These are phyloP conservation scores for Marsdenia floribunda DNA, from an alignment of 257 asterid genomes.

Conservation along the genomic window DNA sequence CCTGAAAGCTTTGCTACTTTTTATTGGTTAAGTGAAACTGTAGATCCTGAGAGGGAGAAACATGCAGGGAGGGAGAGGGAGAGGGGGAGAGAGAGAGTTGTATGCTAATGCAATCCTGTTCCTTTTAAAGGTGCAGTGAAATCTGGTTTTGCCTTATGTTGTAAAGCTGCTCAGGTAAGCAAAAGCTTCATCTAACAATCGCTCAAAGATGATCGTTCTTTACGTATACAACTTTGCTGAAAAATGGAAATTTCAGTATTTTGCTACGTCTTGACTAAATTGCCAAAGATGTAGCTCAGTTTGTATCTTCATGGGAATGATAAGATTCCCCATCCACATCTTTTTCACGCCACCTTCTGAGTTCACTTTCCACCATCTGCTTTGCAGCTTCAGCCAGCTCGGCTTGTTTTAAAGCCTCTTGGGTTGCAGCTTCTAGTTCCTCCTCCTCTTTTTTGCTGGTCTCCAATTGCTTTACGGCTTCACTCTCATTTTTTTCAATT, in stretches of 20 bases:
- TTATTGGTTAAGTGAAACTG: background rate
- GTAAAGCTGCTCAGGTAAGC: background rate
- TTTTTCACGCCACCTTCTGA: constrained; percentile 13
- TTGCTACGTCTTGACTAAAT: background rate
- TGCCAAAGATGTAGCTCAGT: background rate
- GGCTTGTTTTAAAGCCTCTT: constrained; percentile 23
- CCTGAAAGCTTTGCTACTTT: background rate
- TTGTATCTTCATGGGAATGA: background rate
- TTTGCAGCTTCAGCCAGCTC: constrained; percentile 27
- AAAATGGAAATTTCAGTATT: constrained; percentile 3
- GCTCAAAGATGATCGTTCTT: background rate
- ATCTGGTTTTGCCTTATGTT: background rate
- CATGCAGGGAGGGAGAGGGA: background rate
- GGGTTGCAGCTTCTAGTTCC: constrained; percentile 20
- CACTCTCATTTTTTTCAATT: constrained; percentile 17
- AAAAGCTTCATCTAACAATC: background rate
- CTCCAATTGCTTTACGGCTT: constrained; percentile 15
- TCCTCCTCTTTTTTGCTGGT: constrained; percentile 12
- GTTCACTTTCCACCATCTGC: constrained; percentile 22
- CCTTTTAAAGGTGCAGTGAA: background rate
- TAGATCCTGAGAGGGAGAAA: background rate
- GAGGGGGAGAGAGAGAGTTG: background rate
- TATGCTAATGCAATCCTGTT: background rate
- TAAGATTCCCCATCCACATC: constrained; percentile 8
- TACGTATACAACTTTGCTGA: background rate